phyloP scores from a whole-genome alignment of 2,329 filamentous ascomycete genomes.

The Zelopaecilomyces penicillatus region DNA sequence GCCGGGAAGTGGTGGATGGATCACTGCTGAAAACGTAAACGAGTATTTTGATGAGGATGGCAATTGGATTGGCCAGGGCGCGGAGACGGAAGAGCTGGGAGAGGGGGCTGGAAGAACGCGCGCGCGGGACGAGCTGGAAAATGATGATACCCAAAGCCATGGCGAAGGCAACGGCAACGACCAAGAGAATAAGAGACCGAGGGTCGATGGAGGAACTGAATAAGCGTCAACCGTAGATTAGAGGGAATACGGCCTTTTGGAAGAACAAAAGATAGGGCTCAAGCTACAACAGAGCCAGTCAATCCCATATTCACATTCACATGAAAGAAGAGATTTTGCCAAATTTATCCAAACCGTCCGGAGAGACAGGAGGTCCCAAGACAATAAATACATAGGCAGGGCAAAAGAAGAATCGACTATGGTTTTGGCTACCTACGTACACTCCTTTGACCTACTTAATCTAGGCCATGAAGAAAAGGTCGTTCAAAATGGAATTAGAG shows the following conservation, averaged over 20 bases:
- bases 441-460: too few species aligned
- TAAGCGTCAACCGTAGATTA: not conserved
- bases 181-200: slow-evolving; percentile 38
- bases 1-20: slow-evolving; percentile 71
- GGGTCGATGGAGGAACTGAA: slow-evolving; percentile 26
- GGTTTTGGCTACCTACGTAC: too few species aligned
- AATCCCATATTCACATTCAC: too few species aligned
- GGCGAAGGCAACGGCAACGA: slow-evolving; percentile 29
- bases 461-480: too few species aligned
- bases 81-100: slow-evolving; percentile 43
- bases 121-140: slow-evolving; percentile 44
- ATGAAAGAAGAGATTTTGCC: too few species aligned
- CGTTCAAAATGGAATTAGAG: too few species aligned
- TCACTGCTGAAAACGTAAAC: slow-evolving; percentile 84
- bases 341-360: too few species aligned
- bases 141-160: slow-evolving; percentile 35
- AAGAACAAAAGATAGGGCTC: not conserved
- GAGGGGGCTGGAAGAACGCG: slow-evolving; percentile 53
- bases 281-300: too few species aligned
- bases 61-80: slow-evolving; percentile 56
- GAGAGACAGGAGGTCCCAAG: too few species aligned
- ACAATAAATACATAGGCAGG: too few species aligned
- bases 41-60: slow-evolving; percentile 76
- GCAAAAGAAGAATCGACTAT: too few species aligned
- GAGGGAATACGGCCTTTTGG: slow-evolving; percentile 16